A percentile compares a stretch with the other conserved stretches of the same genome.
Evolutionary conservation across 2,329 filamentous ascomycete genomes (phyloP).

Genomic region (Harringtonia lauricola): DNA sequence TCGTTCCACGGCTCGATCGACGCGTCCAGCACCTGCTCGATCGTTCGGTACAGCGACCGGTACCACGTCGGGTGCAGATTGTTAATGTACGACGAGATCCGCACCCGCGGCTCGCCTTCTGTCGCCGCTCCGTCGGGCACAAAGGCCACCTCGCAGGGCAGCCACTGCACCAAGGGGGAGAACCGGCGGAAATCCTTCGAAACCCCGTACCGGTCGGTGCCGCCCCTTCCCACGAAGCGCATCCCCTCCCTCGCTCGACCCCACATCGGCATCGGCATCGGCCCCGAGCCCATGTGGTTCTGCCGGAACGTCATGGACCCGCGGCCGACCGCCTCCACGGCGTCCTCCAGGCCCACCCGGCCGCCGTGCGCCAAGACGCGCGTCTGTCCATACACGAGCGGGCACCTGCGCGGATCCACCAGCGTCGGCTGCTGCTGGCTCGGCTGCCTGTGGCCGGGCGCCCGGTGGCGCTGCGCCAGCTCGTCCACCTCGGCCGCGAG

Average conservation of each 20-base stretch:
- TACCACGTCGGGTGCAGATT: constrained; percentile 39
- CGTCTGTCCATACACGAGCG: constrained; percentile 30
- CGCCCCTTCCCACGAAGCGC: neutral
- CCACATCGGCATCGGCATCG: no score
- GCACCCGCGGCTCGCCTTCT: constrained; percentile 13
- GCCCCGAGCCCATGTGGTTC: no score
- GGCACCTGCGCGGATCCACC: constrained; percentile 47
- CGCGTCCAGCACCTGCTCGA: no score
- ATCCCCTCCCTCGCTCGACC: constrained; percentile 1
- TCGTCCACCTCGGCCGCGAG: neutral
- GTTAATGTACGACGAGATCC: constrained; percentile 32
- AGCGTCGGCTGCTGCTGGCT: constrained; percentile 32
- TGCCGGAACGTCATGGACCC: no score
- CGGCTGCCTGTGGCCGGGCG: no score
- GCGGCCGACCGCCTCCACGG: constrained; percentile 13
- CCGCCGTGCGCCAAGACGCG: constrained; percentile 22
- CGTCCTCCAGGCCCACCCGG: constrained; percentile 16
- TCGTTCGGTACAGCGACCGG: constrained; percentile 23
- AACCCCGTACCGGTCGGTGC: no score
- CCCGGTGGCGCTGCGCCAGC: no score
- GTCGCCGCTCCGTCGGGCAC: neutral
- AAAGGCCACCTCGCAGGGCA: constrained; percentile 27
- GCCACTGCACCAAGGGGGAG: constrained; percentile 19
- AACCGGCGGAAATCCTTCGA: no score
- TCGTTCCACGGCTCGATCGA: no score